Conservation (phyloP, 2,329 filamentous ascomycete genomes). For the Botrytis deweyae region DNA sequence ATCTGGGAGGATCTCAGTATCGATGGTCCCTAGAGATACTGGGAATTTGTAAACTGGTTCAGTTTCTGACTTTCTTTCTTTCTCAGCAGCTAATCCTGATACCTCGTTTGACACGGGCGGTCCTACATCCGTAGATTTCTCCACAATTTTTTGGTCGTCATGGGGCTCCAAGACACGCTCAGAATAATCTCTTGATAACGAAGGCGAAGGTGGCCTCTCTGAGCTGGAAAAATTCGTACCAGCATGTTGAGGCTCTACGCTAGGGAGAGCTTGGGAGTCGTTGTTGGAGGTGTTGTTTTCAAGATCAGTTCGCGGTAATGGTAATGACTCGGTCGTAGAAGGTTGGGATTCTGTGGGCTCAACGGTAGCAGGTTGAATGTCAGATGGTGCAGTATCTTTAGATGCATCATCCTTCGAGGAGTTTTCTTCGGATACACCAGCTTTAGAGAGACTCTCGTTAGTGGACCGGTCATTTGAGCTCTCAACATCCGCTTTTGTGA, state of each 20-base stretch:
- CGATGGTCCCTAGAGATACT: background rate
- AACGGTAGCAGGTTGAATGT: background rate
- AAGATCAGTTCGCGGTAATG: background rate
- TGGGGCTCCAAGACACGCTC: background rate
- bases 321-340: background rate
- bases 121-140: no score
- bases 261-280: background rate
- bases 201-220: background rate
- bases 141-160: background rate
- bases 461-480: background rate
- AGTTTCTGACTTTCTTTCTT: background rate
- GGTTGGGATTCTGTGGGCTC: background rate
- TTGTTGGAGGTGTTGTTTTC: background rate
- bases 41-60: background rate
- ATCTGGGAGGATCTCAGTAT: constrained; percentile 14
- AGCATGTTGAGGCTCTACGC: background rate
- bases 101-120: background rate
- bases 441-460: background rate
- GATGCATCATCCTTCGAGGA: background rate
- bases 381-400: background rate
- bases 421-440: background rate
- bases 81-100: background rate
- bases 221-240: background rate
- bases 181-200: no score
- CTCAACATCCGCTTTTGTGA: background rate